Conservation (phyloP, 164 flowering plant genomes). For the Houttuynia cordata region DNA sequence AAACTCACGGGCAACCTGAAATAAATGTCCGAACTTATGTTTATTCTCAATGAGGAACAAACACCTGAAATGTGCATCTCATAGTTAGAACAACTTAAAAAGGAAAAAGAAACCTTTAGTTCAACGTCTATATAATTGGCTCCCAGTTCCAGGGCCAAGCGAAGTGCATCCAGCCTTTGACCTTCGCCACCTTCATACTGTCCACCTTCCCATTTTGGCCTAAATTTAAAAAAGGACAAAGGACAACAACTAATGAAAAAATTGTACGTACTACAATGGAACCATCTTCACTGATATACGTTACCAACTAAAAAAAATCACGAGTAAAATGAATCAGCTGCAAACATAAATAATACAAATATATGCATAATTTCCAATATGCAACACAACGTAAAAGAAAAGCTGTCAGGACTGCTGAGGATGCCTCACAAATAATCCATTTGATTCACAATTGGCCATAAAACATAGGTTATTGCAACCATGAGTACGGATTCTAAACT, state of each 20-base stretch:
- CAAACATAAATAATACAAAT: too few species aligned
- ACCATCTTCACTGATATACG: background rate
- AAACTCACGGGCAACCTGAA: conserved; percentile 78
- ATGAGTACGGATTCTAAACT: too few species aligned
- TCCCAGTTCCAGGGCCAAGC: conserved; percentile 38
- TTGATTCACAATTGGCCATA: too few species aligned
- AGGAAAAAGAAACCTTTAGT: conserved; percentile 28
- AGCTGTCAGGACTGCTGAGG: too few species aligned
- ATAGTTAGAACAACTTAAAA: background rate
- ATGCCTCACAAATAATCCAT: too few species aligned
- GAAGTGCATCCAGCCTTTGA: conserved; percentile 28
- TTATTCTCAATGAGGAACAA: background rate
- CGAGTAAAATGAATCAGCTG: too few species aligned
- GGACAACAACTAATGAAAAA: background rate
- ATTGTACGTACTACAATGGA: background rate
- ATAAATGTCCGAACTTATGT: background rate
- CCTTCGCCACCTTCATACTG: conserved; percentile 39
- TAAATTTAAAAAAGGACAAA: conserved; percentile 1
- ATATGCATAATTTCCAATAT: too few species aligned
- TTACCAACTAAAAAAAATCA: too few species aligned
- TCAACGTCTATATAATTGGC: conserved; percentile 45
- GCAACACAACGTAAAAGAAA: too few species aligned
- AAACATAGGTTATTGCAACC: too few species aligned
- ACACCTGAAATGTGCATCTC: too few species aligned
- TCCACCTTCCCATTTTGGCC: conserved; percentile 43